Evolutionary conservation across 768 basidiomycete species (phyloP).

Genomic region (Brasilioporus rufonigricans): DNA sequence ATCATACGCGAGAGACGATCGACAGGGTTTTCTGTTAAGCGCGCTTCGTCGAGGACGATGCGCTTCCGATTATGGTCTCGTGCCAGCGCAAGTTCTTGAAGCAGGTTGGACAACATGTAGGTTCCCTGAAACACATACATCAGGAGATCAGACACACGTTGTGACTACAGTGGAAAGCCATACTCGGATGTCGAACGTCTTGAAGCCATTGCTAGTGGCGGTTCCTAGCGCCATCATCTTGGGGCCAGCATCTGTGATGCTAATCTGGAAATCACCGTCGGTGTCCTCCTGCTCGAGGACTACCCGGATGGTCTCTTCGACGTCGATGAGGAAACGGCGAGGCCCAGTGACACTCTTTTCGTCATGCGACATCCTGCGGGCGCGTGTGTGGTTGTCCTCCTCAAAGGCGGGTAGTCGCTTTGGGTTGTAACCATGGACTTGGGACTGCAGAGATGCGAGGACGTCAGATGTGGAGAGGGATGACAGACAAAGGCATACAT

Average conservation of each 20-base stretch:
- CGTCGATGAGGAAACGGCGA: slow-evolving; percentile 92
- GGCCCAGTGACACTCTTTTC: slow-evolving; percentile 80
- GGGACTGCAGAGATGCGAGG: slow-evolving; percentile 45
- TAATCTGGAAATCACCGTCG: slow-evolving; percentile 95
- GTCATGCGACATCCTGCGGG: slow-evolving; percentile 88
- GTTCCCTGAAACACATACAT: slow-evolving; percentile 61
- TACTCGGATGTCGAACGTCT: slow-evolving; percentile 93
- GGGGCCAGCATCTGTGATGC: slow-evolving; percentile 92
- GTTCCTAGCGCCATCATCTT: slow-evolving; percentile 96
- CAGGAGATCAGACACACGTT: slow-evolving; percentile 6
- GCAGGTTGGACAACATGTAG: slow-evolving; percentile 98
- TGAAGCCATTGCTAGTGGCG: slow-evolving; percentile 96
- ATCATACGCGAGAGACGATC: slow-evolving; percentile 97
- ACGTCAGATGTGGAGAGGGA: slow-evolving; percentile 14
- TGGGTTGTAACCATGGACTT: slow-evolving; percentile 69
- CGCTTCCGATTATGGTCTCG: slow-evolving; percentile 93
- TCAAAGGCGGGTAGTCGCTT: slow-evolving; percentile 71
- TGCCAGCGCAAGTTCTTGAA: slow-evolving; percentile 98
- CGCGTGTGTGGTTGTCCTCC: slow-evolving; percentile 69
- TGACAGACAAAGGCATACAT: slow-evolving; percentile 45
- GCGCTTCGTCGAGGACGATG: slow-evolving; percentile 98
- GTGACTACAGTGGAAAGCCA: slow-evolving; percentile 20
- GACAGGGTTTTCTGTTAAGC: slow-evolving; percentile 95
- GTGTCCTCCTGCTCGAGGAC: slow-evolving; percentile 98
- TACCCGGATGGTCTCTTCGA: slow-evolving; percentile 95